Evolutionary conservation across 495 filamentous ascomycete genomes (phyloP).

Genomic region (Penicillium lividum): DNA sequence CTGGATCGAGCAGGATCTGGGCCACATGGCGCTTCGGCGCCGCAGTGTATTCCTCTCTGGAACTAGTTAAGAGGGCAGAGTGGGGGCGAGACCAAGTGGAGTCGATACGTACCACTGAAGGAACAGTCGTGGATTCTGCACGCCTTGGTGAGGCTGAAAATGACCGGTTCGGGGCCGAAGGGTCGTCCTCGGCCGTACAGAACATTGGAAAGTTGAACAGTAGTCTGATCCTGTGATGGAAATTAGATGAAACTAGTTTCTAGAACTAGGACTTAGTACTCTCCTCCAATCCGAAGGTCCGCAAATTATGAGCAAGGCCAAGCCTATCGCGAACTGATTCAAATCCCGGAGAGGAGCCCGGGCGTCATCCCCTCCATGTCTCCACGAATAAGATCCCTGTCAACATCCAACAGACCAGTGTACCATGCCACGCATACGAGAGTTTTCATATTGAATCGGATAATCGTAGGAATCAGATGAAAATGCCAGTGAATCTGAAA

Average conservation of each 20-base stretch:
- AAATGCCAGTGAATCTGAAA: background rate
- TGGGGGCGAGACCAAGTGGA: conserved; percentile 2
- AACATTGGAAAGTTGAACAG: no score
- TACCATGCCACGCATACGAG: background rate
- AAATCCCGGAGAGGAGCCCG: no score
- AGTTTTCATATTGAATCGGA: background rate
- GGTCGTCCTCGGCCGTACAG: background rate
- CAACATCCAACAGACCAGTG: no score
- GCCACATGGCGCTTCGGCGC: conserved; percentile 2
- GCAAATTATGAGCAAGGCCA: no score
- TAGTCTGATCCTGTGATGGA: no score
- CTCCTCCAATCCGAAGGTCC: no score
- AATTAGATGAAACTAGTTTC: no score
- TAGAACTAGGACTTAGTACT: no score
- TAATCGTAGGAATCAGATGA: background rate
- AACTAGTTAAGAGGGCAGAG: background rate
- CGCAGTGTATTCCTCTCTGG: conserved; percentile 1
- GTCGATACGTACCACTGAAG: conserved; percentile 3
- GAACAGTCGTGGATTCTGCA: conserved; percentile 2
- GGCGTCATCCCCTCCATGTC: no score
- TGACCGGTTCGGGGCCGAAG: conserved; percentile 1
- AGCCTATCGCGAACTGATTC: no score
- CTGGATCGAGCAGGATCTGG: conserved; percentile 2
- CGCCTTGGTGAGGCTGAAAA: conserved; percentile 4
- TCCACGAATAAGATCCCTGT: background rate